phyloP scores from a whole-genome alignment of 805 yeast species.

The Candida peoriensis region DNA sequence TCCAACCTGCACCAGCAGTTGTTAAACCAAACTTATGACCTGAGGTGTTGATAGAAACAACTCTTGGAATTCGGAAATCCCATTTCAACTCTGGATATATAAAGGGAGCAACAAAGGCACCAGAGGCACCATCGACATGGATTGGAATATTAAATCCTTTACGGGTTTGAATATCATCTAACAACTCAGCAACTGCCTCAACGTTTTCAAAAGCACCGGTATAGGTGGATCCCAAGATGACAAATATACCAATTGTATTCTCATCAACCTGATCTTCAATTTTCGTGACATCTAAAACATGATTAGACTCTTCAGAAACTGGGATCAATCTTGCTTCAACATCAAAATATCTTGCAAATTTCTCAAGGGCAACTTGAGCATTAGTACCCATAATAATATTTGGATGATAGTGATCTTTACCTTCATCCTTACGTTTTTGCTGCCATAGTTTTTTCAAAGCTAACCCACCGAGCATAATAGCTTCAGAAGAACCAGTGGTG shows the following conservation, averaged over 20 bases:
- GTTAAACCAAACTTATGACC: conserved; percentile 93
- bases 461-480: conserved; percentile 88
- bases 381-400: conserved; percentile 89
- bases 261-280: conserved; percentile 72
- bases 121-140: conserved; percentile 93
- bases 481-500: conserved; percentile 92
- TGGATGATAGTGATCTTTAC: conserved; percentile 60
- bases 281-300: conserved; percentile 55
- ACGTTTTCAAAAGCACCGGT: conserved; percentile 91
- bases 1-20: conserved; percentile 92
- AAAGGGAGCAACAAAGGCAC: conserved; percentile 87
- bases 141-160: conserved; percentile 69
- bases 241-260: conserved; percentile 88
- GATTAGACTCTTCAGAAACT: conserved; percentile 54
- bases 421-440: conserved; percentile 50
- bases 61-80: conserved; percentile 80
- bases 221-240: conserved; percentile 85
- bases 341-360: conserved; percentile 90
- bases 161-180: conserved; percentile 64
- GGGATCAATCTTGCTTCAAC: conserved; percentile 79
- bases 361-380: conserved; percentile 91
- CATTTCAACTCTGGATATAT: conserved; percentile 69
- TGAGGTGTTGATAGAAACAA: conserved; percentile 79
- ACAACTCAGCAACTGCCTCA: conserved; percentile 48
- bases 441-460: conserved; percentile 93